Percentiles rank a stretch among this genome's conserved stretches.
phyloP scores from a whole-genome alignment of 225 moss, liverwort and hornwort genomes.

The Marchantia paleacea region DNA sequence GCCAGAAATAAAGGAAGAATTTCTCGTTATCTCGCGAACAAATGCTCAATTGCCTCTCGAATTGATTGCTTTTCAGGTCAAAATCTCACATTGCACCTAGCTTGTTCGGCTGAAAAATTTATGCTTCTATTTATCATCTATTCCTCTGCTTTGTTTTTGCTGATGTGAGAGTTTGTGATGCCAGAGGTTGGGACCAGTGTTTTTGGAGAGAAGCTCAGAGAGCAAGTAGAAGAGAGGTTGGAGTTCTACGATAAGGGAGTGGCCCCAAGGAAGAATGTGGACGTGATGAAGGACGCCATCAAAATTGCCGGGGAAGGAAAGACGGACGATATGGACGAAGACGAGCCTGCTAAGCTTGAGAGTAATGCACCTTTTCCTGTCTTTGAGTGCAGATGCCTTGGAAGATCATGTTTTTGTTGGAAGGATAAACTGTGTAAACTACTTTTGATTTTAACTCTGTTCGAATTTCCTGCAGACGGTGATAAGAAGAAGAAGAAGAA shows the following conservation, averaged over 20 bases:
- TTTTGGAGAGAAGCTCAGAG: slow-evolving; percentile 87
- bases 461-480: slow-evolving; percentile 23
- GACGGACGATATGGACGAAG: slow-evolving; percentile 21
- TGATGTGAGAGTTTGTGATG: background rate
- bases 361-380: background rate
- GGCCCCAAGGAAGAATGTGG: slow-evolving; percentile 87
- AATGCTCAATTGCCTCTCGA: slow-evolving; percentile 94
- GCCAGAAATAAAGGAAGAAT: slow-evolving; percentile 89
- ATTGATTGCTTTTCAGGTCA: slow-evolving; percentile 95
- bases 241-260: slow-evolving; percentile 97
- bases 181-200: slow-evolving; percentile 67
- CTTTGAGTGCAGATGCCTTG: too few relatives aligned
- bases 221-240: slow-evolving; percentile 92
- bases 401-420: too few relatives aligned
- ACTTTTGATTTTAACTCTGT: background rate
- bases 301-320: slow-evolving; percentile 44
- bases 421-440: too few relatives aligned
- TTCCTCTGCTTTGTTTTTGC: background rate
- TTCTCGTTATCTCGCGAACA: slow-evolving; percentile 93
- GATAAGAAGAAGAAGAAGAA: slow-evolving; percentile 39
- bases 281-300: slow-evolving; percentile 93
- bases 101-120: background rate
- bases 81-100: background rate
- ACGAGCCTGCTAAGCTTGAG: slow-evolving; percentile 5
- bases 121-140: background rate